Conservation (phyloP, 495 filamentous ascomycete species). For the Friedmanniomyces endolithicus region DNA sequence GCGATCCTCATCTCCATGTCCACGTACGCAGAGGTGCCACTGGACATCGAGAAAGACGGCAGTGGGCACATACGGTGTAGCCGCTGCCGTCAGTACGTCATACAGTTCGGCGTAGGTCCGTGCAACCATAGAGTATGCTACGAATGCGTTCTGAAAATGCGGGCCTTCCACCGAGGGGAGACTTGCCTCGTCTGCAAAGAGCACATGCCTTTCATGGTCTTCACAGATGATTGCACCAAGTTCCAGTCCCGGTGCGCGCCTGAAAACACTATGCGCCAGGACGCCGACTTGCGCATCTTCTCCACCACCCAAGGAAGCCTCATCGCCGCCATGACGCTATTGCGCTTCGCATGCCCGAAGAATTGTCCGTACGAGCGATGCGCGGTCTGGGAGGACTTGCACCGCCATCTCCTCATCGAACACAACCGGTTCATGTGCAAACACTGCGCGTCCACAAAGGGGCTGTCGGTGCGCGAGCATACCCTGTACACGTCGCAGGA, state of each 20-base stretch:
- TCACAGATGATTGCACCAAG: not conserved
- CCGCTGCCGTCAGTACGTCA: not conserved
- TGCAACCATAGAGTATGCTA: not conserved
- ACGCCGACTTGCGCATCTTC: not conserved
- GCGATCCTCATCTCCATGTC: no score
- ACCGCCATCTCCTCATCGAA: no score
- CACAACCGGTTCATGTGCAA: no score
- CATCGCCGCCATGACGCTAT: no score
- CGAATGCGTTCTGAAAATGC: not conserved
- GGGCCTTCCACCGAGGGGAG: not conserved
- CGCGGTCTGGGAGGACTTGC: no score
- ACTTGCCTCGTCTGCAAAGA: not conserved
- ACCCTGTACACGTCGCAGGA: no score
- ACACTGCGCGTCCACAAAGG: no score
- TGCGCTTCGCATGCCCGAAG: no score
- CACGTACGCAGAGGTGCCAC: no score
- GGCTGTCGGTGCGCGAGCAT: no score
- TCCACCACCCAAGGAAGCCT: no score
- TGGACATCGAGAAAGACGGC: not conserved
- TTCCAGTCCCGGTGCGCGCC: not conserved
- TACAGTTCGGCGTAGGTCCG: not conserved
- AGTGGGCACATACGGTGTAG: not conserved
- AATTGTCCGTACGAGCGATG: no score
- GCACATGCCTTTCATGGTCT: not conserved
- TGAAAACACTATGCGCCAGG: not conserved